phyloP scores from a whole-genome alignment of 805 yeast species.

The Yamadazyma nakazawae region DNA sequence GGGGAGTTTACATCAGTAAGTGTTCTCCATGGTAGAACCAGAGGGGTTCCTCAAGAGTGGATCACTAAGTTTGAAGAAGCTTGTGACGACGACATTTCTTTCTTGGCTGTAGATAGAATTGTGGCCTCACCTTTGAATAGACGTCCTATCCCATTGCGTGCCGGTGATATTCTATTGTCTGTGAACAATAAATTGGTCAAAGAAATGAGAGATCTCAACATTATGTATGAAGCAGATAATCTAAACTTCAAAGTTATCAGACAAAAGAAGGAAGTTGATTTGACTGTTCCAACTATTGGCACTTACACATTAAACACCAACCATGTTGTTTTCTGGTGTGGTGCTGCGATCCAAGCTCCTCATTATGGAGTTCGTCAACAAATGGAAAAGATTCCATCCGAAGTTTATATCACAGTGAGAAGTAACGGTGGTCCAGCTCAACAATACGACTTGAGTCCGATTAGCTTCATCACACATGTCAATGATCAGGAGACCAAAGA shows the following conservation, averaged over 20 bases:
- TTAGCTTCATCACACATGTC: conserved; percentile 86
- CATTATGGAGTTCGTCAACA: conserved; percentile 90
- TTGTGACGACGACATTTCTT: conserved; percentile 64
- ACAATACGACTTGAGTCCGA: conserved; percentile 73
- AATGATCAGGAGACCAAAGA: conserved; percentile 73
- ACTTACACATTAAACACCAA: conserved; percentile 58
- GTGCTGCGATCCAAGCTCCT: conserved; percentile 81
- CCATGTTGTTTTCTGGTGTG: conserved; percentile 76
- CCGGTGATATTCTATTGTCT: conserved; percentile 77
- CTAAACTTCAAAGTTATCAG: conserved; percentile 67
- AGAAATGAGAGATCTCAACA: conserved; percentile 62
- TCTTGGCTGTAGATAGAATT: conserved; percentile 67
- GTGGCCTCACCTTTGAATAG: conserved; percentile 42
- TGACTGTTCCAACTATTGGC: conserved; percentile 63
- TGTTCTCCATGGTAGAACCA: conserved; percentile 70
- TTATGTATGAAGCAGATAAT: conserved; percentile 39
- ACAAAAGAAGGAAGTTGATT: conserved; percentile 57
- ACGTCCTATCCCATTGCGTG: conserved; percentile 34
- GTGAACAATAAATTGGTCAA: conserved; percentile 65
- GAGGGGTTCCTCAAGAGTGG: conserved; percentile 89
- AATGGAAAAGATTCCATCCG: conserved; percentile 71
- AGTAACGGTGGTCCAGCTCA: conserved; percentile 83
- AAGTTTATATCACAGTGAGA: conserved; percentile 76
- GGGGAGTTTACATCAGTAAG: conserved; percentile 72
- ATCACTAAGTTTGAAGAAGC: conserved; percentile 62